Evolutionary conservation across 2,329 filamentous ascomycete genomes (phyloP), one percentile per base, ranked within the genome.

Genomic region (Calonectria multiphialidica): DNA sequence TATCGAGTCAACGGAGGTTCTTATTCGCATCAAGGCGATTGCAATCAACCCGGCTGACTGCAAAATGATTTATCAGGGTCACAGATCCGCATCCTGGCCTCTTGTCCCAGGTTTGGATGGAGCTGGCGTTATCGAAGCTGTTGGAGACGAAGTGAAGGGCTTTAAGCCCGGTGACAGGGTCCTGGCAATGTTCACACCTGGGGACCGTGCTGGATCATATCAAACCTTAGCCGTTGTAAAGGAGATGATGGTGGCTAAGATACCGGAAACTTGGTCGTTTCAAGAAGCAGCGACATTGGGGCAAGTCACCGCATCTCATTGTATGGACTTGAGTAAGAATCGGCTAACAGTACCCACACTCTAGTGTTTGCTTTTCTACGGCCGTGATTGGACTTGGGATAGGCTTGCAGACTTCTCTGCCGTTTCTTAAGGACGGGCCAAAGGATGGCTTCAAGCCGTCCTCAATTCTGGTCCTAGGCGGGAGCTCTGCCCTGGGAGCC

Each of bases 11-110:
- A 44, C 10, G 6, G 47, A 55, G 12, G 47, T 66, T 2, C 6
- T 66, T 13, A 55, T 66, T n/a, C 63, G 35, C 45, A n/a, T 66
- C 16, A 42, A 66, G 12, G 23, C 47, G 4, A 53, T 66, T 13
- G 63, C 63, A 3, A 66, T 66, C 16, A 66, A 66, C 7, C 63
- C 63, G 10, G 63, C 63, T 15, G 63, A 66, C n/a, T 66, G 63
- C 18, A 66, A 66, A 30, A 66, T 66, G 63, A 53, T 66, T 53
- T 49, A 66, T 15, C 33, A 44, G 7, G 63, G 63, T 12, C 47
- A 66, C 21, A 66, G 63, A 33, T n/a, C 49, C 12, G 37, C 47
- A 3, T 55, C 63, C 2, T 66, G 47, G 63, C 63, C 63, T 55
- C 63, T 66, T 8, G 23, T 55, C 4, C 35, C 63, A 13, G 63